phyloP scores from a whole-genome alignment of 1,139 yeast species.

The Hyphopichia pseudoburtonii region DNA sequence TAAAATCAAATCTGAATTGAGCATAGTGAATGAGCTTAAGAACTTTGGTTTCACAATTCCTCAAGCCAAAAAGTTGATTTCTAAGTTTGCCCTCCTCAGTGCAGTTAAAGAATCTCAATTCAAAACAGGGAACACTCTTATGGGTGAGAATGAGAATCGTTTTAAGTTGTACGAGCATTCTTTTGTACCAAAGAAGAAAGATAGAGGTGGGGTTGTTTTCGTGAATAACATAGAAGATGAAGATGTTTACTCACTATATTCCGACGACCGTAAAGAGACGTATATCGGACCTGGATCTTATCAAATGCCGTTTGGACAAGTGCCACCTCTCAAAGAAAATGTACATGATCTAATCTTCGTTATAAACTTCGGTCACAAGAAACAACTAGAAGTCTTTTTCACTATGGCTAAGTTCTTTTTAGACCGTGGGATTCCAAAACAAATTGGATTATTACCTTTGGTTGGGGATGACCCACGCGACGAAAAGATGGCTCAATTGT shows the following conservation, averaged over 20 bases:
- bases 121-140: conserved; percentile 33
- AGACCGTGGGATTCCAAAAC: conserved; percentile 67
- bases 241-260: conserved; percentile 47
- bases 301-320: conserved; percentile 48
- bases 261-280: conserved; percentile 43
- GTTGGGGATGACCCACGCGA: conserved; percentile 29
- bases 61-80: conserved; percentile 39
- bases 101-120: conserved; percentile 36
- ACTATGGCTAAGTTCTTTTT: conserved; percentile 53
- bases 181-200: conserved; percentile 27
- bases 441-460: conserved; percentile 77
- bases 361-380: conserved; percentile 56
- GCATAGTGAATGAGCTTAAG: conserved; percentile 25
- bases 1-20: conserved; percentile 36
- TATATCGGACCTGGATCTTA: conserved; percentile 26
- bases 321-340: conserved; percentile 73
- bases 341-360: conserved; percentile 74
- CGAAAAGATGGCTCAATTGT: conserved; percentile 27
- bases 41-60: conserved; percentile 34
- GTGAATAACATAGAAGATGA: conserved; percentile 78
- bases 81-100: conserved; percentile 45
- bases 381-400: conserved; percentile 47
- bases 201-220: conserved; percentile 54
- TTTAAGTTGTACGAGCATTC: conserved; percentile 32
- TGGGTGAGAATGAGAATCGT: conserved; percentile 40